phyloP scores from a whole-genome alignment of 371 early-diverging fungal species.

The Polyrhizophydium stewartii region DNA sequence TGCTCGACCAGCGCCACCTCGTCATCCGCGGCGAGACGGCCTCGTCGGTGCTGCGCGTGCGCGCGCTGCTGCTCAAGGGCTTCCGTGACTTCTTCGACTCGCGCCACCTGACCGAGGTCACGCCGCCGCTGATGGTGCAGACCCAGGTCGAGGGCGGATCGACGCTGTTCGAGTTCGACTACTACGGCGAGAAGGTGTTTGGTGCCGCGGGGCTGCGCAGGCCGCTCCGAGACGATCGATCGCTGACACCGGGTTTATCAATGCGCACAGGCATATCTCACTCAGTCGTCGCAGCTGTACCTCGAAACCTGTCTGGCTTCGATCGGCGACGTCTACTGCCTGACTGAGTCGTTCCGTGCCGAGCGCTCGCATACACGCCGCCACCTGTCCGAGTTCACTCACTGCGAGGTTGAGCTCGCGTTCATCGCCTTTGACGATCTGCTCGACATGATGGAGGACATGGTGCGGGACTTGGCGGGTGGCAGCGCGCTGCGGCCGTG shows the following conservation, averaged over 20 bases:
- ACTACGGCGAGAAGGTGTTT: conserved; percentile 90
- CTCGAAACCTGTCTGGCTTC: conserved; percentile 97
- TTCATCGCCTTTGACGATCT: conserved; percentile 95
- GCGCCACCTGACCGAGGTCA: conserved; percentile 88
- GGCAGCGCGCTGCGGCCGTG: no score
- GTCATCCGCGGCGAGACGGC: conserved; percentile 94
- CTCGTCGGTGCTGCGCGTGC: conserved; percentile 86
- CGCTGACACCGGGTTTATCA: no score
- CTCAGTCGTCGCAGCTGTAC: conserved; percentile 99
- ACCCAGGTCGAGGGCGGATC: conserved; percentile 99
- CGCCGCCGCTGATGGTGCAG: conserved; percentile 99
- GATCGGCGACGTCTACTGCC: conserved; percentile 96
- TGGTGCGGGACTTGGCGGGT: conserved; percentile 62
- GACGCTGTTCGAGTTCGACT: conserved; percentile 96
- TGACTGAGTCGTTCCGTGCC: conserved; percentile 99
- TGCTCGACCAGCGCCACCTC: conserved; percentile 95
- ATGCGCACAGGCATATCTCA: conserved; percentile 79
- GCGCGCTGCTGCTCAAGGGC: conserved; percentile 82
- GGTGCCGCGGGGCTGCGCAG: no score
- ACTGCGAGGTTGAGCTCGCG: conserved; percentile 98
- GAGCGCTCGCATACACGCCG: conserved; percentile 99
- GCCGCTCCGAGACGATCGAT: no score
- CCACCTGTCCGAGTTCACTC: conserved; percentile 98
- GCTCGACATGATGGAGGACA: conserved; percentile 84
- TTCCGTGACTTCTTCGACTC: conserved; percentile 94